Percentiles rank a stretch among this genome's conserved stretches.
phyloP scores from a whole-genome alignment of 805 yeast species.

The Ogataea salicorniae region DNA sequence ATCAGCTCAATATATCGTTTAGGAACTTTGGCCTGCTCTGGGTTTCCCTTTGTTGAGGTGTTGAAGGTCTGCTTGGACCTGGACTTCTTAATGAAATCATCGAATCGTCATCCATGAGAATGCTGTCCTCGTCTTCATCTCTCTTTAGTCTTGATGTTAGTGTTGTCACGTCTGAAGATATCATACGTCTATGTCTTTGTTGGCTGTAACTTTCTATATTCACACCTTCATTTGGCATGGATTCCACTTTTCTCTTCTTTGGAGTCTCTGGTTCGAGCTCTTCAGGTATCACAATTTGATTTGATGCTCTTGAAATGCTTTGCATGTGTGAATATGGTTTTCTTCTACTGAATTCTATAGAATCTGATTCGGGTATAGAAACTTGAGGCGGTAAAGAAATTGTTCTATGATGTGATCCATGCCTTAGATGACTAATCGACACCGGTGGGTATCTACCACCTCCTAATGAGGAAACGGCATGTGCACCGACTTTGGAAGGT shows the following conservation, averaged over 20 bases:
- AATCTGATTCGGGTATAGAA: constrained; percentile 28
- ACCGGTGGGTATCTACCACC: constrained; percentile 20
- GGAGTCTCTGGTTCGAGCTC: constrained; percentile 10
- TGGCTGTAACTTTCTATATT: background rate
- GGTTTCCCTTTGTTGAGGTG: background rate
- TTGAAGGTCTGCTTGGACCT: background rate
- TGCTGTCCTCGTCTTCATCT: background rate
- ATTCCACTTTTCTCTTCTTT: constrained; percentile 10
- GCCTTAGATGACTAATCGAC: constrained; percentile 19
- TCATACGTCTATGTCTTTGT: background rate
- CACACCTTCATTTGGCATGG: background rate
- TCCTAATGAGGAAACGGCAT: constrained; percentile 52
- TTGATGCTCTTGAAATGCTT: constrained; percentile 32
- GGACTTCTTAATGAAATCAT: constrained; percentile 6
- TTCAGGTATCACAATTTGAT: constrained; percentile 11
- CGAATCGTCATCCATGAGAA: background rate
- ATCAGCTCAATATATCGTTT: constrained; percentile 11
- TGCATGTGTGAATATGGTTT: constrained; percentile 13
- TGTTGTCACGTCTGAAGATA: constrained; percentile 2
- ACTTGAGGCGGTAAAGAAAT: constrained; percentile 36
- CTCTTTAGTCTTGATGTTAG: background rate
- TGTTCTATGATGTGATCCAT: constrained; percentile 34
- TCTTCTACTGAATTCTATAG: constrained; percentile 23
- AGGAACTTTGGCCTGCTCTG: constrained; percentile 8
- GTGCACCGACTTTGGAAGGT: constrained; percentile 62